These are phyloP conservation scores for Ophiostoma montium DNA, from an alignment of 2,329 filamentous ascomycete genomes.

Conservation along the genomic window DNA sequence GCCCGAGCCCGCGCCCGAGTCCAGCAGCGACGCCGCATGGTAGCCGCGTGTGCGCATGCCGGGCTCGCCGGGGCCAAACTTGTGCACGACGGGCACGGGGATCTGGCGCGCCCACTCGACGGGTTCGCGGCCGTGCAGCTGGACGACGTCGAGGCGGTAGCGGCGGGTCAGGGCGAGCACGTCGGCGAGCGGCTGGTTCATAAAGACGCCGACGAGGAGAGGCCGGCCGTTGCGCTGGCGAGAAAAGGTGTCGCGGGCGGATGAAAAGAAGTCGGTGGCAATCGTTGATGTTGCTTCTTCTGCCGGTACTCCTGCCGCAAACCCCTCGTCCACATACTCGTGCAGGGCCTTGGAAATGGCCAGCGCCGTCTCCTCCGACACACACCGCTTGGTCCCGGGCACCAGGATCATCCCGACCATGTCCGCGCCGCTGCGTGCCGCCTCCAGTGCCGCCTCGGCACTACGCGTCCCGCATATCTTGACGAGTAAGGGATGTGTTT, in stretches of 20 bases:
- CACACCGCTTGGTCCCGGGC: constrained; percentile 63
- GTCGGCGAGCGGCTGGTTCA: constrained; percentile 74
- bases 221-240: constrained; percentile 41
- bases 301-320: constrained; percentile 3
- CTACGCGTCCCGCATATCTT: constrained; percentile 93
- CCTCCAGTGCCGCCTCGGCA: constrained; percentile 63
- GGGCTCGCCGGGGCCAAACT: constrained; percentile 64
- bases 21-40: constrained; percentile 71
- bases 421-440: constrained; percentile 78
- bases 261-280: constrained; percentile 54
- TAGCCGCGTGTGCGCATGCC: constrained; percentile 63
- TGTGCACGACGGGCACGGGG: constrained; percentile 79
- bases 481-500: constrained; percentile 46
- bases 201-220: constrained; percentile 84
- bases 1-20: constrained; percentile 76
- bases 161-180: constrained; percentile 64
- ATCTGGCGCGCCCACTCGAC: constrained; percentile 83
- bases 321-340: constrained; percentile 20
- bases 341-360: constrained; percentile 72
- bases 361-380: constrained; percentile 63
- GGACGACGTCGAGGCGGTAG: constrained; percentile 73
- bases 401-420: constrained; percentile 88
- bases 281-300: not conserved
- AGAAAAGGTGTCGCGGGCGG: constrained; percentile 18
- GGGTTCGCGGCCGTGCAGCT: constrained; percentile 85